Percentiles rank a stretch among this genome's conserved stretches.
Evolutionary conservation across 1,139 yeast genomes (phyloP).

Genomic region (Pichia sp.): DNA sequence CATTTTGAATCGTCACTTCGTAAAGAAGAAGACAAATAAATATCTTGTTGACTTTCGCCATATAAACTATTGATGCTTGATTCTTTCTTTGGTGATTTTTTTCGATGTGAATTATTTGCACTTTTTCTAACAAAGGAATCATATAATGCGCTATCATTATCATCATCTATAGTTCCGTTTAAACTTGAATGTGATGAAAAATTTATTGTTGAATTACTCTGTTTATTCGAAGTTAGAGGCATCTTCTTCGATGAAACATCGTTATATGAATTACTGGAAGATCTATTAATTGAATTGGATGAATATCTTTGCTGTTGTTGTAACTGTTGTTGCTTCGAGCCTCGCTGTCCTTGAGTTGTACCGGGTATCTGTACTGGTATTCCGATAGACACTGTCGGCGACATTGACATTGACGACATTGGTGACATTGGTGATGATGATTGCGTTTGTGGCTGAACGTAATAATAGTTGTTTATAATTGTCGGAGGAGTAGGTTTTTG

Average conservation of each 20-base stretch:
- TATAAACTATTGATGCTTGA: background rate
- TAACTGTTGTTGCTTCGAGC: background rate
- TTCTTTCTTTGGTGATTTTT: slow-evolving; percentile 2
- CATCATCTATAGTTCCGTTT: background rate
- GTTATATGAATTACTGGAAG: background rate
- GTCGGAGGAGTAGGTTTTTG: slow-evolving; percentile 15
- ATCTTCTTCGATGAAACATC: background rate
- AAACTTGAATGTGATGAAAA: background rate
- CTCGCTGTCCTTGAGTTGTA: background rate
- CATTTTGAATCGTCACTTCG: background rate
- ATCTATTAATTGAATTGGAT: background rate
- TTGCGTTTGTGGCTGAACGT: slow-evolving; percentile 14
- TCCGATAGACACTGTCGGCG: background rate
- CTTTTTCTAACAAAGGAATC: slow-evolving; percentile 3
- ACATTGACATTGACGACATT: background rate
- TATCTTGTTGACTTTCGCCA: background rate
- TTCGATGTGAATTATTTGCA: background rate
- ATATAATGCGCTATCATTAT: background rate
- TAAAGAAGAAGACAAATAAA: background rate
- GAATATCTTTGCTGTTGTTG: background rate
- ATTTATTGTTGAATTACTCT: background rate
- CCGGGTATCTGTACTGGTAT: background rate
- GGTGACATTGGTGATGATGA: slow-evolving; percentile 1
- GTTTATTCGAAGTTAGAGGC: background rate
- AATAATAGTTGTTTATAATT: slow-evolving; percentile 26